A percentile compares a stretch with the other conserved stretches of the same genome.
Evolutionary conservation across 164 flowering plant species (phyloP).

Genomic region (Paratinospora sagittata): DNA sequence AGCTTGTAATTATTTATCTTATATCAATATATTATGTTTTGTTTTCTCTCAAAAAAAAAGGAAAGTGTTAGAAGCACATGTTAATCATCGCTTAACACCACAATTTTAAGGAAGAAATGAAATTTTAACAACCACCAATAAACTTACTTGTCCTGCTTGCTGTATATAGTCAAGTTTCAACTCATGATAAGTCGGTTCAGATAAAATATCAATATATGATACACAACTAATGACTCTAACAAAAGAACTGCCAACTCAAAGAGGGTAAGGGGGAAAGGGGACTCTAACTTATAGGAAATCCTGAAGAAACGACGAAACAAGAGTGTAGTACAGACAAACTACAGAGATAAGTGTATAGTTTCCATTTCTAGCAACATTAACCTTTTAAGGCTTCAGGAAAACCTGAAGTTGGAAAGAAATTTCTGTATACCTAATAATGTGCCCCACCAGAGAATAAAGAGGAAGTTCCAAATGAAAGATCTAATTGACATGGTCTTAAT

Average conservation of each 20-base stretch:
- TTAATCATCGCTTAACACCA: constrained; percentile 1
- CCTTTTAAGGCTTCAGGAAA: too few species aligned
- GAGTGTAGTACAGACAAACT: too few species aligned
- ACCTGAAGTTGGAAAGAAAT: background rate
- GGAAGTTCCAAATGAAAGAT: background rate
- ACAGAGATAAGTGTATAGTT: too few species aligned
- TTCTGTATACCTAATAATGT: background rate
- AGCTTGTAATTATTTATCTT: too few species aligned
- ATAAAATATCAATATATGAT: too few species aligned
- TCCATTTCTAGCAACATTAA: too few species aligned
- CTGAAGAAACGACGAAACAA: too few species aligned
- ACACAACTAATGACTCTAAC: background rate
- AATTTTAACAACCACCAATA: background rate
- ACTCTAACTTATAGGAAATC: too few species aligned
- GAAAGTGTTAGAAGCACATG: background rate
- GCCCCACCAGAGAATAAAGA: background rate
- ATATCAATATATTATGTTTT: background rate
- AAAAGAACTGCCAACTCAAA: too few species aligned
- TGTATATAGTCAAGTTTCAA: background rate
- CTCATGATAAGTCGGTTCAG: background rate
- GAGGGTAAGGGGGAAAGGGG: too few species aligned
- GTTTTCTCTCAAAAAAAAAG: too few species aligned
- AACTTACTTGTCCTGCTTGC: background rate
- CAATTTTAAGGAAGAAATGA: too few species aligned
- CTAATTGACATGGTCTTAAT: background rate